Conservation (phyloP, 805 yeast genomes). For the Lipomyces sp. region DNA sequence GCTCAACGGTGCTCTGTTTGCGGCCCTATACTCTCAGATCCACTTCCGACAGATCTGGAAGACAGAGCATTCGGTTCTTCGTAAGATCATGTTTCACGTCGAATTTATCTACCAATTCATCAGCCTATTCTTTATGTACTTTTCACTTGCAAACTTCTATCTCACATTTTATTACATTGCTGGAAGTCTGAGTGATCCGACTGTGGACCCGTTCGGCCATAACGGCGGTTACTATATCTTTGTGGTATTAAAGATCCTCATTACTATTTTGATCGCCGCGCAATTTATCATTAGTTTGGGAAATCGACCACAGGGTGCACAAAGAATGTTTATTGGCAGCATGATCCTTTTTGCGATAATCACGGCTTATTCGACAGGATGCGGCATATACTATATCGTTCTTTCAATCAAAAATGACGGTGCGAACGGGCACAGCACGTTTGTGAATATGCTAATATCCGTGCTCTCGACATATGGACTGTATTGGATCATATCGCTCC, state of each 20-base stretch:
- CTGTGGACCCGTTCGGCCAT: constrained; percentile 54
- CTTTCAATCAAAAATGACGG: constrained; percentile 51
- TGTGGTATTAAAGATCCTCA: constrained; percentile 81
- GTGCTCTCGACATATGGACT: constrained; percentile 89
- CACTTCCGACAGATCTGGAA: constrained; percentile 89
- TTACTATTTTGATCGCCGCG: constrained; percentile 81
- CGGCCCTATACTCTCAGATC: constrained; percentile 85
- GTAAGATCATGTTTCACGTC: constrained; percentile 80
- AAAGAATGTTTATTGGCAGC: constrained; percentile 67
- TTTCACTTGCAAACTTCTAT: constrained; percentile 89
- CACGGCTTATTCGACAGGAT: constrained; percentile 77
- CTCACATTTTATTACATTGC: constrained; percentile 91
- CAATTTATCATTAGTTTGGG: constrained; percentile 94
- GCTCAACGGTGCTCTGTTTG: constrained; percentile 97
- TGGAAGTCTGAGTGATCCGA: constrained; percentile 67
- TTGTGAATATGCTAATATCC: constrained; percentile 81
- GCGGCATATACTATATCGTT: constrained; percentile 81
- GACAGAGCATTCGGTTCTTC: constrained; percentile 78
- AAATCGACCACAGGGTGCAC: constrained; percentile 88
- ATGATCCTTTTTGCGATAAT: constrained; percentile 77
- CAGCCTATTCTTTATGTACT: constrained; percentile 83
- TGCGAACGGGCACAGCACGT: constrained; percentile 50
- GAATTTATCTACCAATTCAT: constrained; percentile 89
- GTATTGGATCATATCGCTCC: constrained; percentile 76
- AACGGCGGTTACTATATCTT: constrained; percentile 79